These are phyloP conservation scores for Pichia sp. DNA, from an alignment of 1,139 yeast genomes.

Conservation along the genomic window DNA sequence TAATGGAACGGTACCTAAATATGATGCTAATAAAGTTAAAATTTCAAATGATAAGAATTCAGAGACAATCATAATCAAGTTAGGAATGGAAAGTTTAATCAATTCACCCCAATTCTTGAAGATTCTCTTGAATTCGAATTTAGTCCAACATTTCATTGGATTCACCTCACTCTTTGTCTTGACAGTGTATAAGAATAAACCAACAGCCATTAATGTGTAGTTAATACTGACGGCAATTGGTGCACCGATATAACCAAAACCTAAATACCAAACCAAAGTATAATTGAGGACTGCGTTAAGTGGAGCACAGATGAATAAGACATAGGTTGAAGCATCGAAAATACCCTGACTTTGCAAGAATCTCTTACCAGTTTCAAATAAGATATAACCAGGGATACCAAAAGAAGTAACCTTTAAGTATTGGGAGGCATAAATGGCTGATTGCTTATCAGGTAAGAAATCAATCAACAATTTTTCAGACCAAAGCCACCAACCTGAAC, in stretches of 20 bases:
- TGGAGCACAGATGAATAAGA: constrained; percentile 52
- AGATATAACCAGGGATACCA: constrained; percentile 56
- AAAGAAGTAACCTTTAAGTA: constrained; percentile 49
- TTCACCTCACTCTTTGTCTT: constrained; percentile 35
- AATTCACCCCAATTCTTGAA: constrained; percentile 49
- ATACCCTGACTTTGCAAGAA: constrained; percentile 55
- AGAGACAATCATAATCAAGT: constrained; percentile 57
- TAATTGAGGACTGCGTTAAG: constrained; percentile 50
- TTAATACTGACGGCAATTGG: constrained; percentile 58
- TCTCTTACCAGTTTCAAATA: constrained; percentile 54
- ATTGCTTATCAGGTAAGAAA: constrained; percentile 37
- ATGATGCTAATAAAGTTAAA: constrained; percentile 53
- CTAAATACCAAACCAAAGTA: constrained; percentile 42
- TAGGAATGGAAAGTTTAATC: constrained; percentile 52
- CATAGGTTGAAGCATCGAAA: constrained; percentile 51
- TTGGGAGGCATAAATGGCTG: constrained; percentile 52
- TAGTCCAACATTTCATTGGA: constrained; percentile 47
- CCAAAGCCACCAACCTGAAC: constrained; percentile 48
- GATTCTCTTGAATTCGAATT: constrained; percentile 36
- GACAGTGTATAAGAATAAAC: constrained; percentile 42
- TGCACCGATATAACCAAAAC: constrained; percentile 52
- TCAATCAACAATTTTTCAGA: constrained; percentile 31
- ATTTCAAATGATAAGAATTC: constrained; percentile 60
- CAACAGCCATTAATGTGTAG: constrained; percentile 55
- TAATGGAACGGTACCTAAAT: constrained; percentile 51